A percentile compares a stretch with the other conserved stretches of the same genome.
Conservation (phyloP, 306 rosid species). For the Prunus salicina region DNA sequence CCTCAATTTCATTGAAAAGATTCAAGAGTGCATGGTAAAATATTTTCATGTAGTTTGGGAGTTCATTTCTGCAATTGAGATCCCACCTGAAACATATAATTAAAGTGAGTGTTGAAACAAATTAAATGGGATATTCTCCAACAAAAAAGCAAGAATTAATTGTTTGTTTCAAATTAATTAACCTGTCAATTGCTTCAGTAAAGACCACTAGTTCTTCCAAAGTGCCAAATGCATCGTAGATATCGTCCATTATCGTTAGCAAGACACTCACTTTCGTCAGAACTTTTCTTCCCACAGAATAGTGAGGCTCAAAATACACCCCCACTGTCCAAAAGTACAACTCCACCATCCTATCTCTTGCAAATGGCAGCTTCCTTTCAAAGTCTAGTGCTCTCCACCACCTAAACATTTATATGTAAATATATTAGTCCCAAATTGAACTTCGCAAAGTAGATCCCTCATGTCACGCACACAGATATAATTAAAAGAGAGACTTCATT, state of each 20-base stretch:
- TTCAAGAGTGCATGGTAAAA: conserved; percentile 4
- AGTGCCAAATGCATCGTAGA: conserved; percentile 50
- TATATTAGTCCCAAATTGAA: not conserved
- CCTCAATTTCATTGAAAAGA: conserved; percentile 24
- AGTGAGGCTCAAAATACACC: conserved; percentile 28
- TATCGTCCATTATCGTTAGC: conserved; percentile 35
- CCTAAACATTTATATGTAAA: not conserved
- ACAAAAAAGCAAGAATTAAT: no score
- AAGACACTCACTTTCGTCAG: conserved; percentile 8
- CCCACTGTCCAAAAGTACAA: conserved; percentile 40
- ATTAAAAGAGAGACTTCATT: no score
- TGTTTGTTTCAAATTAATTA: no score
- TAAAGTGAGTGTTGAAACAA: no score
- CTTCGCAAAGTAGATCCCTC: not conserved
- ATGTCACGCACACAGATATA: no score
- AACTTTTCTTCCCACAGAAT: conserved; percentile 26
- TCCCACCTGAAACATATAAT: conserved; percentile 28
- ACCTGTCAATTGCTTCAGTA: conserved; percentile 46
- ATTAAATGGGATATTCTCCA: no score
- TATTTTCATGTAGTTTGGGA: conserved; percentile 29
- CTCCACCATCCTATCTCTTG: conserved; percentile 50
- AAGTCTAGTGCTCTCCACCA: conserved; percentile 48
- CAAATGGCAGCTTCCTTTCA: conserved; percentile 22
- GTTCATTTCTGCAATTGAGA: not conserved
- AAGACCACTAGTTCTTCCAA: conserved; percentile 44